A percentile compares a stretch with the other conserved stretches of the same genome.
These are phyloP conservation scores for Paecilomyces sp. DNA, from an alignment of 2,329 filamentous ascomycete species.

Conservation along the genomic window DNA sequence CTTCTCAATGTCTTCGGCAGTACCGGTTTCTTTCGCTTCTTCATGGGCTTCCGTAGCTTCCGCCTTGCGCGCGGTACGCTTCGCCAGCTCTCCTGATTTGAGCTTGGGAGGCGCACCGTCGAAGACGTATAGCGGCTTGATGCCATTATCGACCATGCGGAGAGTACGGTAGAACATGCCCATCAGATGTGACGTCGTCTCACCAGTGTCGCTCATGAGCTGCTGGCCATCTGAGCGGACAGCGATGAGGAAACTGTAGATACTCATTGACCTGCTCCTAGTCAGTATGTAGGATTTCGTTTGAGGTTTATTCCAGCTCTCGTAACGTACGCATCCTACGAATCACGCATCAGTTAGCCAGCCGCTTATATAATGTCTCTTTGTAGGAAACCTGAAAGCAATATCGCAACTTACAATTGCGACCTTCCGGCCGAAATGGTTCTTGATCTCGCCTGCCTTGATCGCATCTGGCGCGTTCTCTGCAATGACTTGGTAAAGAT, in stretches of 20 bases:
- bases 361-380: not conserved
- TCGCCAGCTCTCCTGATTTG: conserved; percentile 93
- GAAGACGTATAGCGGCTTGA: conserved; percentile 97
- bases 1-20: conserved; percentile 95
- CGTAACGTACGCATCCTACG: conserved; percentile 51
- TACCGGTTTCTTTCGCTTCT: conserved; percentile 95
- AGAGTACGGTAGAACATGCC: conserved; percentile 99
- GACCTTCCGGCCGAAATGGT: conserved; percentile 96
- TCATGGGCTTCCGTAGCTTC: conserved; percentile 86
- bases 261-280: conserved; percentile 75
- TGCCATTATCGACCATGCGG: conserved; percentile 96
- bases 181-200: conserved; percentile 97
- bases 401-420: conserved; percentile 65
- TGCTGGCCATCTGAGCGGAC: conserved; percentile 95
- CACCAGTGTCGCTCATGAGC: conserved; percentile 87
- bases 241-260: conserved; percentile 97
- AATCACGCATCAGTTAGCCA: conserved; percentile 5
- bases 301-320: not conserved
- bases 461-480: conserved; percentile 92
- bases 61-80: conserved; percentile 89
- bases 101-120: conserved; percentile 94
- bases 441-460: conserved; percentile 97
- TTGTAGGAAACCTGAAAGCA: not conserved
- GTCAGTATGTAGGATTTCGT: conserved; percentile 11
- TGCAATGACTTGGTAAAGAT: conserved; percentile 73